Conservation (phyloP, 2,329 filamentous ascomycete species). For the Colletotrichum shisoi region DNA sequence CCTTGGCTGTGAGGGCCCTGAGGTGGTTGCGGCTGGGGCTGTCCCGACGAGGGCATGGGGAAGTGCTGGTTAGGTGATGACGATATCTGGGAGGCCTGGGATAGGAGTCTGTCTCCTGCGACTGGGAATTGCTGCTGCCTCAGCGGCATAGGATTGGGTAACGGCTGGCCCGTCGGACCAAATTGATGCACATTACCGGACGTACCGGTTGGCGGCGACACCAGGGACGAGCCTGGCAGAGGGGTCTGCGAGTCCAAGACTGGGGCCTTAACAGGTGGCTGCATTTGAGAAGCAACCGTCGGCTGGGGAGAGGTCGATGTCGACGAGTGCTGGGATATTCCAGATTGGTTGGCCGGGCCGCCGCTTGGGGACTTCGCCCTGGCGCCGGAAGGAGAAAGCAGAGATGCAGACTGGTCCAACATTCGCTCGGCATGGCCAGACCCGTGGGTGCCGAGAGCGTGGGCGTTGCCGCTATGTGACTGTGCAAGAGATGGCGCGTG, state of each 20-base stretch:
- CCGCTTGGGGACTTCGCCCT: slow-evolving; percentile 15
- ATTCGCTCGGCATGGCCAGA: neutral
- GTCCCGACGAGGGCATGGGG: slow-evolving; percentile 1
- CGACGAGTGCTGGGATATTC: slow-evolving; percentile 15
- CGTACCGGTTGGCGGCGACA: neutral
- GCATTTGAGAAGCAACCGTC: slow-evolving; percentile 8
- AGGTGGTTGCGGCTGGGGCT: neutral
- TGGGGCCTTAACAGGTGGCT: neutral
- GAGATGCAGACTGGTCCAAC: slow-evolving; percentile 12
- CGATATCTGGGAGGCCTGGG: neutral
- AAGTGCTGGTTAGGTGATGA: neutral
- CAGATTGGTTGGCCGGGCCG: neutral
- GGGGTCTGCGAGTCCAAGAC: neutral
- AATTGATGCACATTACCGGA: neutral
- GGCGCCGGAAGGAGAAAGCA: neutral
- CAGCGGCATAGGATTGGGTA: neutral
- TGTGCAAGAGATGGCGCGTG: slow-evolving; percentile 9
- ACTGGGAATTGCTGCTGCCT: neutral
- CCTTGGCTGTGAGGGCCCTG: slow-evolving; percentile 2
- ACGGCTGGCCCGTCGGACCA: neutral
- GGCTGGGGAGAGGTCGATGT: slow-evolving; percentile 14
- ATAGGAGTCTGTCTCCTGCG: neutral
- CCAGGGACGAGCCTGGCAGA: neutral
- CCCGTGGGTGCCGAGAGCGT: slow-evolving; percentile 14
- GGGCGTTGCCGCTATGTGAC: neutral